These are phyloP conservation scores for Vitis hybrid DNA, from an alignment of 177 flowering plant genomes.

Conservation along the genomic window DNA sequence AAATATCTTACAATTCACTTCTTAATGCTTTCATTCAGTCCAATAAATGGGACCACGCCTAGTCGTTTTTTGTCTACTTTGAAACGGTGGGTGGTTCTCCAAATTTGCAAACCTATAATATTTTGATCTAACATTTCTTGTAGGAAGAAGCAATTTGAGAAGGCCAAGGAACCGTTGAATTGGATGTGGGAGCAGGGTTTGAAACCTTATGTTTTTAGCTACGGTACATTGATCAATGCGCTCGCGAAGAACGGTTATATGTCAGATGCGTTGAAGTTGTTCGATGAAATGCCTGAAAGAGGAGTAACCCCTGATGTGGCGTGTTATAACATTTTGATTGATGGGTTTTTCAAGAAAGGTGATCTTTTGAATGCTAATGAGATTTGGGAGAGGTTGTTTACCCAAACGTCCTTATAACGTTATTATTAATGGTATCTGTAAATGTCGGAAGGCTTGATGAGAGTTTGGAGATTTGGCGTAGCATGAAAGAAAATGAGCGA, in stretches of 20 bases:
- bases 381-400: constrained; percentile 70
- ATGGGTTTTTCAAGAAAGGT: constrained; percentile 62
- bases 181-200: constrained; percentile 47
- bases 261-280: constrained; percentile 55
- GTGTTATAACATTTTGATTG: constrained; percentile 80
- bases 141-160: constrained; percentile 45
- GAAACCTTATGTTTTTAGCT: constrained; percentile 52
- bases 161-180: constrained; percentile 48
- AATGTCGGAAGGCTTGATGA: constrained; percentile 60
- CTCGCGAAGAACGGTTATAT: constrained; percentile 44
- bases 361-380: constrained; percentile 44
- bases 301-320: constrained; percentile 62
- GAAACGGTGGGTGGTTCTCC: constrained; percentile 47
- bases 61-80: constrained; percentile 50
- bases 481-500: constrained; percentile 37
- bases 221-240: constrained; percentile 55
- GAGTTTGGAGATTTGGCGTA: constrained; percentile 39
- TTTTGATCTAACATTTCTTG: constrained; percentile 65
- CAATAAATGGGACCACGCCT: constrained; percentile 59
- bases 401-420: constrained; percentile 82
- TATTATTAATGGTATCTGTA: constrained; percentile 81
- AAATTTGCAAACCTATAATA: constrained; percentile 67
- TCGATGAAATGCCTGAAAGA: constrained; percentile 78
- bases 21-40: constrained; percentile 60
- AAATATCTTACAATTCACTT: constrained; percentile 66